These are phyloP conservation scores for Terfezia boudieri DNA, from an alignment of 495 filamentous ascomycete genomes.

Conservation along the genomic window DNA sequence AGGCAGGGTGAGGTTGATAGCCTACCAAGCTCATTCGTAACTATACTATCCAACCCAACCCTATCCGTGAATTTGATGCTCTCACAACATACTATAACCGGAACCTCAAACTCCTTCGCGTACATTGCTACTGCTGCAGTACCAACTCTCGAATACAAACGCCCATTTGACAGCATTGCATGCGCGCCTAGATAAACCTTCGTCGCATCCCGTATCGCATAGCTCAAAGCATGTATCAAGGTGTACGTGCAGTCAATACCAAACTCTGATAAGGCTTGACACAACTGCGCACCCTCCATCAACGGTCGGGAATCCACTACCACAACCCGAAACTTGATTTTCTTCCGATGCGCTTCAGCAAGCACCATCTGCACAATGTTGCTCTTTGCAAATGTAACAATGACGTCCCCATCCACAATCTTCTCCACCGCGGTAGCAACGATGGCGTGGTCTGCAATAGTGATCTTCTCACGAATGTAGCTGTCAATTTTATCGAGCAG, in stretches of 20 bases:
- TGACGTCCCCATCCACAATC: constrained; percentile 53
- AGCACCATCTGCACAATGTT: constrained; percentile 50
- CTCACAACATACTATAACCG: constrained; percentile 82
- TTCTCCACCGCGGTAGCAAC: constrained; percentile 42
- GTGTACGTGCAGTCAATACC: constrained; percentile 63
- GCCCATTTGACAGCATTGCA: constrained; percentile 74
- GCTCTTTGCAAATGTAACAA: constrained; percentile 47
- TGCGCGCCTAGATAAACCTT: constrained; percentile 76
- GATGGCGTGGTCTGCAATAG: constrained; percentile 65
- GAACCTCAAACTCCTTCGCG: constrained; percentile 47
- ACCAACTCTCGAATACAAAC: constrained; percentile 66
- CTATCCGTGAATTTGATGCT: constrained; percentile 88
- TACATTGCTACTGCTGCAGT: constrained; percentile 77
- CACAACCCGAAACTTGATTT: constrained; percentile 58
- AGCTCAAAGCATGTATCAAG: constrained; percentile 48
- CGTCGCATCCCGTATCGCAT: constrained; percentile 47
- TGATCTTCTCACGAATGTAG: constrained; percentile 79
- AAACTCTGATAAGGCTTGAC: constrained; percentile 38
- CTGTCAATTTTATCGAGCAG: constrained; percentile 64
- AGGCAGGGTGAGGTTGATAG: constrained; percentile 9
- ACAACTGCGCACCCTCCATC: constrained; percentile 57
- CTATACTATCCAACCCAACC: constrained; percentile 74
- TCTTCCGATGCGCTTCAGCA: constrained; percentile 41
- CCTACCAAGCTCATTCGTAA: constrained; percentile 70
- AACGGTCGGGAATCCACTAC: constrained; percentile 66